Conservation (phyloP, 331 rosid genomes). For the Cucumis variabilis region DNA sequence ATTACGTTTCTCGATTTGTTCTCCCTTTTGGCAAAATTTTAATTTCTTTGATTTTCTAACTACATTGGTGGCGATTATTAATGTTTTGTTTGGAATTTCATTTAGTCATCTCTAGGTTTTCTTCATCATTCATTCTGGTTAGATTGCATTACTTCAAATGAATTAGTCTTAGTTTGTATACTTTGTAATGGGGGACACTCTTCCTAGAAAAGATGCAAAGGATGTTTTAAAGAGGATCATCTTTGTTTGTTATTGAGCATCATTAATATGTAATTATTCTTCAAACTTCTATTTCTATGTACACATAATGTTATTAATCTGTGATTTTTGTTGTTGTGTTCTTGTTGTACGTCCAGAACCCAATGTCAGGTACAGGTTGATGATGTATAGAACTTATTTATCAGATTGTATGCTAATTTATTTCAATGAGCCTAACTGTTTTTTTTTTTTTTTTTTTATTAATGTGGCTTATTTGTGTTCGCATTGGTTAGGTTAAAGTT, state of each 20-base stretch:
- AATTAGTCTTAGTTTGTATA: not conserved
- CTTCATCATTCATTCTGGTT: not conserved
- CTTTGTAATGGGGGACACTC: not conserved
- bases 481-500: constrained; percentile 74
- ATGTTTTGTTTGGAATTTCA: not conserved
- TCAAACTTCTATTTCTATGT: not conserved
- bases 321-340: not conserved
- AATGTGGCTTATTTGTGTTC: not conserved
- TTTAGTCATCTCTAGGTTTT: not conserved
- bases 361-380: not conserved
- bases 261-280: not conserved
- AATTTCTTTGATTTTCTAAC: constrained; percentile 1
- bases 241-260: not conserved
- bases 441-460: not conserved
- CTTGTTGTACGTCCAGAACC: not conserved
- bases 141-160: not conserved
- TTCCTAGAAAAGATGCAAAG: not conserved
- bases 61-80: constrained; percentile 25
- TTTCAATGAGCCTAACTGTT: not conserved
- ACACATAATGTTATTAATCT: not conserved
- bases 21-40: constrained; percentile 30
- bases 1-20: not conserved
- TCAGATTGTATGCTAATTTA: not conserved
- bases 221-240: not conserved
- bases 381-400: not conserved